Conservation (phyloP, 805 yeast species). For the Debaryomyces maramus region DNA sequence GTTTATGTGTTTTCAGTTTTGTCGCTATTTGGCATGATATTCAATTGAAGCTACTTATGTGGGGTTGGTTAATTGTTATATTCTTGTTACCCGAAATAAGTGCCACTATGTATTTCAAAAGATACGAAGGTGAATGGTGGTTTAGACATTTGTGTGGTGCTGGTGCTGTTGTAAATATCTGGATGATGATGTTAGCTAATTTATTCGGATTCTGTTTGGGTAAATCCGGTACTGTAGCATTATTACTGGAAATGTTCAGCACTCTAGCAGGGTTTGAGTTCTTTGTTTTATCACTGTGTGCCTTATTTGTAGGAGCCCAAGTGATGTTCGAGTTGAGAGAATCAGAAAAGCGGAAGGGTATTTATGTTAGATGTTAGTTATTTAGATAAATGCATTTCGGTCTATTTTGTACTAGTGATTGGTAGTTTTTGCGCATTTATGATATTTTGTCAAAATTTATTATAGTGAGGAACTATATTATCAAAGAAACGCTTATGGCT, state of each 20-base stretch:
- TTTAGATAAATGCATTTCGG: not conserved
- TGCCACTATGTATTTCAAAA: slow-evolving; percentile 48
- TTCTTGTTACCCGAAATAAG: slow-evolving; percentile 84
- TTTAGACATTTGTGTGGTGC: slow-evolving; percentile 78
- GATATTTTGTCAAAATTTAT: not conserved
- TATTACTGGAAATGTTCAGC: slow-evolving; percentile 68
- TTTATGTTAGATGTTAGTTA: slow-evolving; percentile 70
- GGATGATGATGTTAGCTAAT: slow-evolving; percentile 98
- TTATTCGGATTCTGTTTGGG: slow-evolving; percentile 94
- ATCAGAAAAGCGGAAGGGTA: slow-evolving; percentile 78
- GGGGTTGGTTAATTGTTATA: slow-evolving; percentile 95
- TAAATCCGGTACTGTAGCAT: slow-evolving; percentile 70
- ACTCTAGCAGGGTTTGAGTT: slow-evolving; percentile 70
- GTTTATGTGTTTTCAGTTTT: slow-evolving; percentile 85
- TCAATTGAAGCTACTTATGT: slow-evolving; percentile 75
- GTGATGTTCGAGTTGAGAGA: slow-evolving; percentile 94
- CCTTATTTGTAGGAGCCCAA: slow-evolving; percentile 82
- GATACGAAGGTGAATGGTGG: slow-evolving; percentile 55
- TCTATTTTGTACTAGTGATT: too few species aligned
- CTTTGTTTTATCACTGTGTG: slow-evolving; percentile 56
- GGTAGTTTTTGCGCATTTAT: too few species aligned
- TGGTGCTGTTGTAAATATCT: slow-evolving; percentile 87
- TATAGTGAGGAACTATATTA: not conserved
- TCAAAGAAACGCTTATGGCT: not conserved
- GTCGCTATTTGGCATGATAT: slow-evolving; percentile 99